Base-by-base conservation (phyloP, 1,139 yeast genomes). In the Kodamaea fungicola region DNA sequence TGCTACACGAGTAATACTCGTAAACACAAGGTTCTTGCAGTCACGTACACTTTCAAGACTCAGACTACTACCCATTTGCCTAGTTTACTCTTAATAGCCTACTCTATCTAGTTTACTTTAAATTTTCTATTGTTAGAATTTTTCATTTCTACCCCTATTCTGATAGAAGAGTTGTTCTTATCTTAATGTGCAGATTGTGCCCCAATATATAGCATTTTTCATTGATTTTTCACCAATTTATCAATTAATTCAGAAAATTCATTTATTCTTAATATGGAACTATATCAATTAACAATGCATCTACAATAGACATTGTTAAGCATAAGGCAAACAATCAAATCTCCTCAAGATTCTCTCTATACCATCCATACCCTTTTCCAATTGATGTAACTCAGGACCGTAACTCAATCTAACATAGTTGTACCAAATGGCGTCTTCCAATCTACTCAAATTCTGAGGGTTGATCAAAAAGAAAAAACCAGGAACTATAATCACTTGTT, bases 391-490 rank as follows among this genome's bases (percentile, higher is more conserved):
- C 44, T 78, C 83, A 3, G 86, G 85, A 2, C 86, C 86, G 50
- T 79, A 80, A 46, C 83, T 76, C 40, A 80, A 62, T 51, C 86
- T 64, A 8, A 79, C 82, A 48, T 69, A 79, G 44, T 78, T 76
- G 51, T 76, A 79, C 83, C 82, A 78, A 35, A 77, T 80, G 21
- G 77, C 79, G 46, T 79, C 85, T 46, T 73, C 80, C 42, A 80
- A 61, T 39, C 74, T 74, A 38, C 82, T 69, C 58, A 80, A 74
- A 49, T 80, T 79, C 46, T 78, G 74, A 8, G 85, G 85, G 49
- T 80, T 80, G 47, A 80, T 68, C 52, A 79, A 78, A 52, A 80
- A 80, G 66, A 79, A 79, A 46, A 80, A 78, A 3, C 86, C 85
- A 2, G 85, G 86, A 12, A 80, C 86, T 30, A 76, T 74, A 53